These are phyloP conservation scores for Cryptococcus sp. DNA, from an alignment of 1,284 basidiomycete species.

Conservation along the genomic window DNA sequence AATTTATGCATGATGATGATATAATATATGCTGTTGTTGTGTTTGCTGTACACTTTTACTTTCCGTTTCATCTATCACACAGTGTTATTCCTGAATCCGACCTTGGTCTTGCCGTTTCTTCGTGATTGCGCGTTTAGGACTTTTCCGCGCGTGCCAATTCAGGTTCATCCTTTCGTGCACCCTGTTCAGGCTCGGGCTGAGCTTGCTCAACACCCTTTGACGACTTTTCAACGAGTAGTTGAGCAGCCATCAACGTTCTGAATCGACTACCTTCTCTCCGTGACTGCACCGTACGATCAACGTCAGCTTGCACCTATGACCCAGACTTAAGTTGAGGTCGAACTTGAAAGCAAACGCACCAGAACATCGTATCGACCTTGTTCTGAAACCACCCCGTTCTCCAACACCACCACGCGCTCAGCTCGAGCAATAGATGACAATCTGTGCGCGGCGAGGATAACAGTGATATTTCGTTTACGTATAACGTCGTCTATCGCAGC, in stretches of 20 bases:
- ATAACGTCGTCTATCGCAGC: constrained; percentile 86
- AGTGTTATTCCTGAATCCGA: too few species aligned
- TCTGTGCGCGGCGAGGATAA: constrained; percentile 84
- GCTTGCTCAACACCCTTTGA: constrained; percentile 12
- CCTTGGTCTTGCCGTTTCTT: too few species aligned
- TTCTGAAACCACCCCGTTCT: constrained; percentile 81
- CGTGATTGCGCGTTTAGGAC: too few species aligned
- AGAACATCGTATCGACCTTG: constrained; percentile 79
- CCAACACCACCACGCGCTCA: constrained; percentile 81
- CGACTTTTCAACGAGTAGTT: constrained; percentile 57
- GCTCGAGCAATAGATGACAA: constrained; percentile 80
- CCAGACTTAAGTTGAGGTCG: not conserved
- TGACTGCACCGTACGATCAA: constrained; percentile 55
- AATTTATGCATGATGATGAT: too few species aligned
- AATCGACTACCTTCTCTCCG: constrained; percentile 70
- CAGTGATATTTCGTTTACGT: constrained; percentile 72
- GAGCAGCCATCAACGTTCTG: constrained; percentile 80
- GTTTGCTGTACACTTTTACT: too few species aligned
- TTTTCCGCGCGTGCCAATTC: not conserved
- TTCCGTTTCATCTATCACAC: too few species aligned
- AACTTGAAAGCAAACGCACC: constrained; percentile 52
- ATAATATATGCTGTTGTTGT: too few species aligned
- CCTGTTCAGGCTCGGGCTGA: constrained; percentile 5
- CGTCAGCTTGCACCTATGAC: not conserved
- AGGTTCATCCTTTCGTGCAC: not conserved